Base-by-base conservation (phyloP, 1,139 yeast genomes). In the Geotrichum klebahnii region DNA sequence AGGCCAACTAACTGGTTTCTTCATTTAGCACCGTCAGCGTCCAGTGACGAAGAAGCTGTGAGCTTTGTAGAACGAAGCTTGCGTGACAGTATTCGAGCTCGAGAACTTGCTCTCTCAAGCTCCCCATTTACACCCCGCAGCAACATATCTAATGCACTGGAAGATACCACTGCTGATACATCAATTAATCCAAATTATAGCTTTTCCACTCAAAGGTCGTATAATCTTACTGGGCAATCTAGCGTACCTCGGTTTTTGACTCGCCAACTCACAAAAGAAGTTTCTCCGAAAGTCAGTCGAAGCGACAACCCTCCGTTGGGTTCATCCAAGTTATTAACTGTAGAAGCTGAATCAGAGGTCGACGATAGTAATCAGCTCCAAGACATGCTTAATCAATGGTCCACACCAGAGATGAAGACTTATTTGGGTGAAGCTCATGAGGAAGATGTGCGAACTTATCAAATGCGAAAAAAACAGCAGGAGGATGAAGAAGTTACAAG, bases 401-500 rank as follows among this genome's bases (percentile, higher is more conserved):
- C 45, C 12, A 32, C 38, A 17, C 45, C 45, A 22, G 38, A 42
- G 22, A 42, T 42, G 45, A 31, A 23, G 9, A 19, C 38, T 8
- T 42, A 42, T 19, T 16, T 42, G 2, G 45, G 45, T 14, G 45
- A 42, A 16, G 41, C 22, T 14, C 19, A 31, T 31, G 38, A 32
- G n/a, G 16, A 40, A 10, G 45, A 42, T 2, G 32, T 42, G 2
- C 9, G 24, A 19, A 23, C 45, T 5, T 42, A 42, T 42, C 38
- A 42, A 5, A 31, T 36, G 2, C 34, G 32, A 10, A 49, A 40
- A 40, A 33, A 22, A 23, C 29, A 26, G 23, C 37, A 39, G 31
- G 48, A 44, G 29, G 52, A 44, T 19, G 46, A 31, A 23, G 52
- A 49, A n/a, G 9, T 49, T 5, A 34, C 16, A 8, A 39, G 24